A percentile compares a stretch with the other conserved stretches of the same genome.
phyloP scores from a whole-genome alignment of 306 rosid genomes.

The Quercus aquifolioides region DNA sequence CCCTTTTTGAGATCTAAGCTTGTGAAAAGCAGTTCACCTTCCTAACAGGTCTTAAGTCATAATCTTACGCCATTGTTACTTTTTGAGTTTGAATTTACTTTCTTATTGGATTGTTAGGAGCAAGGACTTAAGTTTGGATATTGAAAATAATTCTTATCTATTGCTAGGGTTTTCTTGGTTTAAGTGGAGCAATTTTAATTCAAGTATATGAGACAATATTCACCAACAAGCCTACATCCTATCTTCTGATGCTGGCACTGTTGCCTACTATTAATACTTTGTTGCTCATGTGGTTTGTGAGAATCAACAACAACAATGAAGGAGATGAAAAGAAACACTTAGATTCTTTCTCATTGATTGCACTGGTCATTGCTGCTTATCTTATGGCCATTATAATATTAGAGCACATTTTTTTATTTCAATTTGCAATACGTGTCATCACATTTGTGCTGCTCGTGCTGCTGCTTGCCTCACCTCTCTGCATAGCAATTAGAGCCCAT shows the following conservation, averaged over 20 bases:
- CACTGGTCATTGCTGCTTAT: conserved; percentile 59
- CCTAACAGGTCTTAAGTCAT: no score
- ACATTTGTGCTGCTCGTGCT: conserved; percentile 46
- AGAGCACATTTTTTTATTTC: conserved; percentile 39
- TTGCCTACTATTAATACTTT: conserved; percentile 56
- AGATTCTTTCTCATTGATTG: conserved; percentile 52
- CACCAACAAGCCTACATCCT: conserved; percentile 59
- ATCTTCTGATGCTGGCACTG: conserved; percentile 65
- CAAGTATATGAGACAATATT: conserved; percentile 57
- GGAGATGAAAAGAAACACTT: conserved; percentile 59
- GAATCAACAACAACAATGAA: conserved; percentile 45
- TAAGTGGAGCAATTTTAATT: conserved; percentile 85
- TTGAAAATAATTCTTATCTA: background rate
- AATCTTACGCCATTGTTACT: background rate
- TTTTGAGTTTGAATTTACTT: background rate
- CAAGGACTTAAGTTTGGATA: background rate
- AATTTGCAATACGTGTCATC: conserved; percentile 36
- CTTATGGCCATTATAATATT: conserved; percentile 58
- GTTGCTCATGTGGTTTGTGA: conserved; percentile 57
- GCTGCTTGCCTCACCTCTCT: conserved; percentile 58
- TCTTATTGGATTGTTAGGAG: background rate
- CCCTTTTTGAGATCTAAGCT: background rate
- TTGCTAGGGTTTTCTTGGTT: conserved; percentile 80
- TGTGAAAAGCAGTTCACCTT: background rate
- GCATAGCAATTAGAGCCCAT: conserved; percentile 60